Conservation (phyloP, 164 flowering plant species). For the Liriodendron chinense region DNA sequence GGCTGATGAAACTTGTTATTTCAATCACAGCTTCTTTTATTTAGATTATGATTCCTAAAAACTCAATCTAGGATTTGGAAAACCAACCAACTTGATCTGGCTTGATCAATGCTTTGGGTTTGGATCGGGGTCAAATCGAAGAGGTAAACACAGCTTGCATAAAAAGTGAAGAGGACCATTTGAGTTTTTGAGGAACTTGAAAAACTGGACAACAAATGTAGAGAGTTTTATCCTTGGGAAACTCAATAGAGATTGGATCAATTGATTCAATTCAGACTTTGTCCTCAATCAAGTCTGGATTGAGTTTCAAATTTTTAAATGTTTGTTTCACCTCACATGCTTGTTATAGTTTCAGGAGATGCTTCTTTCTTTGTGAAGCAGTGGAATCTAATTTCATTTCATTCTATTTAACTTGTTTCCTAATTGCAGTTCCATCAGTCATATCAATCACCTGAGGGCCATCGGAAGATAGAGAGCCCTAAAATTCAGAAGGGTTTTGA, state of each 20-base stretch:
- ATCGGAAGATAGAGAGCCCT: constrained; percentile 56
- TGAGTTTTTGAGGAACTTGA: too few relatives aligned
- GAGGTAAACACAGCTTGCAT: not conserved
- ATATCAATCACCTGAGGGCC: constrained; percentile 35
- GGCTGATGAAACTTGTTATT: not conserved
- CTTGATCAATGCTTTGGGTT: not conserved
- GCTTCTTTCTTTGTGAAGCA: not conserved
- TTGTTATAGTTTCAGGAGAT: not conserved
- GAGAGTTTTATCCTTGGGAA: not conserved
- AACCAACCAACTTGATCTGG: not conserved
- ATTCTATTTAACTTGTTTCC: not conserved
- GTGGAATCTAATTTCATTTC: not conserved
- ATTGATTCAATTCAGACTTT: not conserved
- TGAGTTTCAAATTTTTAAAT: not conserved
- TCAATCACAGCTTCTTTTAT: not conserved
- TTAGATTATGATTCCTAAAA: not conserved
- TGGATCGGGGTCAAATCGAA: not conserved
- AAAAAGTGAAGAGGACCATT: not conserved
- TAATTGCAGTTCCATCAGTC: constrained; percentile 39
- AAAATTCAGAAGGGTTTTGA: constrained; percentile 61
- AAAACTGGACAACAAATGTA: too few relatives aligned
- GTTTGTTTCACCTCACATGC: not conserved
- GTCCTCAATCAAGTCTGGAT: not conserved
- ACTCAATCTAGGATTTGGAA: not conserved
- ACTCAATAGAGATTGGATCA: not conserved